These are phyloP conservation scores for Spencermartinsiella europaea DNA, from an alignment of 805 yeast species.

Conservation along the genomic window DNA sequence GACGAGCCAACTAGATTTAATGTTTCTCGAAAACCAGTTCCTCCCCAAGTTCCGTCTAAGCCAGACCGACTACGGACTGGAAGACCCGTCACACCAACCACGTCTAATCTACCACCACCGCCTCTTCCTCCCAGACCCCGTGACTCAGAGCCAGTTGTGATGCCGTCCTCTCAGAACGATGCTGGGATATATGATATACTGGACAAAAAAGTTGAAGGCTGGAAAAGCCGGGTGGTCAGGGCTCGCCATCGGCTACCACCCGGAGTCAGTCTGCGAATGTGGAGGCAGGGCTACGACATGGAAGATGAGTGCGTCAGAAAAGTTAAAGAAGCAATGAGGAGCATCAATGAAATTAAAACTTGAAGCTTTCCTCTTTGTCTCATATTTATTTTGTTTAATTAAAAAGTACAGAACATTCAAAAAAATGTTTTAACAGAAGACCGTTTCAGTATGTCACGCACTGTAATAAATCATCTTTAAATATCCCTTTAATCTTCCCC, in stretches of 20 bases:
- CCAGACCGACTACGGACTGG: slow-evolving; percentile 2
- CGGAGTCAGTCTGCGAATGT: slow-evolving; percentile 37
- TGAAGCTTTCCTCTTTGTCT: not conserved
- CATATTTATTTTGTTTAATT: not conserved
- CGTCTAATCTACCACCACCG: slow-evolving; percentile 3
- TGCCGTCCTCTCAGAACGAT: slow-evolving; percentile 26
- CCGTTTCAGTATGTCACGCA: no score
- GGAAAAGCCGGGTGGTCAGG: slow-evolving; percentile 50
- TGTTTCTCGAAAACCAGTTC: slow-evolving; percentile 5
- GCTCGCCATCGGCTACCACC: slow-evolving; percentile 40
- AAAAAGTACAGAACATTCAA: no score
- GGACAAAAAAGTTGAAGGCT: slow-evolving; percentile 49
- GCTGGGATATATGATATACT: slow-evolving; percentile 25
- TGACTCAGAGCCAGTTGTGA: slow-evolving; percentile 19
- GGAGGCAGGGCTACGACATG: slow-evolving; percentile 41
- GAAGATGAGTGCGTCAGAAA: slow-evolving; percentile 29
- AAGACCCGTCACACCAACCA: slow-evolving; percentile 4
- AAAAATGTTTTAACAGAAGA: no score
- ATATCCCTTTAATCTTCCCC: not conserved
- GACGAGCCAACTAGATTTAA: not conserved
- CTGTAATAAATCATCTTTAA: no score
- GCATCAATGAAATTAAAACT: not conserved
- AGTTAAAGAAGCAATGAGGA: slow-evolving; percentile 6
- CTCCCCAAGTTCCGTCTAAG: slow-evolving; percentile 13
- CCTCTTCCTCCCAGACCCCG: slow-evolving; percentile 9